Evolutionary conservation across 768 basidiomycete genomes (phyloP), one percentile per base, ranked within the genome.

Genomic region (Hortiboletus campestris): DNA sequence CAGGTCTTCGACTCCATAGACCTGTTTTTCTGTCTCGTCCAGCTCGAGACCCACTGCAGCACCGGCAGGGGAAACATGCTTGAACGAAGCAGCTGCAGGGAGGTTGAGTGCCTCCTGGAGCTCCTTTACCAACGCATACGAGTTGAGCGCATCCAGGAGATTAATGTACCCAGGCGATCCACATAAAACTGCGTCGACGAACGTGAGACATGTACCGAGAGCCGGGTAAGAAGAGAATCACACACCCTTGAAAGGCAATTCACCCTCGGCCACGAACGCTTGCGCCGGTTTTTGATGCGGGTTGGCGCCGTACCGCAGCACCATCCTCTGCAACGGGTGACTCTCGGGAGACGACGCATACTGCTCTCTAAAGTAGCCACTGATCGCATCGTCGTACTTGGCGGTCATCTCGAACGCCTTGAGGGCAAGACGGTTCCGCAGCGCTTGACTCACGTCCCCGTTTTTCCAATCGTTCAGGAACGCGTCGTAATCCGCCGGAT

Each of bases 131-230:
- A 99, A 83, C 2, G 92, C 95, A 67, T 89, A 99, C 4, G 96
- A 96, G 75, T 98, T 98, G 64, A 99, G 83, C 1, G 95, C 97
- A 67, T 98, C 97, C 49, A 99, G 80, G 8, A 98, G 84, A 77
- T 99, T 99, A 78, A 99, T 98, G 73, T 98, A 98, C 22, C 97
- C 97, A 11, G 97, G 97, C 9, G 95, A 93, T 11, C 97, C 96
- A 64, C 85, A 87, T 14, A 98, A 80, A 42, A 88, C 96, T 96
- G 67, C 4, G 9, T 35, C 35, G 20, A 12, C 17, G 22, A 56
- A 56, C 58, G 50, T 57, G 22, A 60, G 56, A 41, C 14, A 19
- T 14, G 35, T 5, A 28, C n/a, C 41, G 2, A 48, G 17, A 3
- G 6, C 20, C 10, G 43, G 40, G 28, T 28, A 14, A 42, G 32